A percentile compares a stretch with the other conserved stretches of the same genome.
These are phyloP conservation scores for Bruguiera sexangula DNA, from an alignment of 345 rosid genomes.

Conservation along the genomic window DNA sequence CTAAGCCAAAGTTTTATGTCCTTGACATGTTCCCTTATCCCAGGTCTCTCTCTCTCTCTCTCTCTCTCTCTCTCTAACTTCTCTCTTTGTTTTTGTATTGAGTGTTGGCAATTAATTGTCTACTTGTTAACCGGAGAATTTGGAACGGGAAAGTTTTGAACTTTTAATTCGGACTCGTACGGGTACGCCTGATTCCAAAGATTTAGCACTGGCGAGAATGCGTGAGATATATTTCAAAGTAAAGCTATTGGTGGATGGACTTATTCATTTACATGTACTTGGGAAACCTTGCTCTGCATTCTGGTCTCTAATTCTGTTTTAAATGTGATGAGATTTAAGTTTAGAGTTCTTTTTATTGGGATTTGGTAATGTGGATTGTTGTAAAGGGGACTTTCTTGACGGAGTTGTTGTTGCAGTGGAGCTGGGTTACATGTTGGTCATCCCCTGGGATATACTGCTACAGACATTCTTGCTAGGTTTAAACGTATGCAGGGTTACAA, in stretches of 20 bases:
- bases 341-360: not conserved
- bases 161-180: no score
- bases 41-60: conserved; percentile 45
- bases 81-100: not conserved
- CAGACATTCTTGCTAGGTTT: conserved; percentile 81
- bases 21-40: conserved; percentile 99
- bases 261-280: no score
- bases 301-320: not conserved
- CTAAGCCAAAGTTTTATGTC: conserved; percentile 88
- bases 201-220: not conserved
- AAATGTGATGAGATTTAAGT: not conserved
- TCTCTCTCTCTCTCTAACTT: conserved; percentile 11
- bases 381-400: not conserved
- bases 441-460: conserved; percentile 93
- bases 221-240: no score
- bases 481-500: conserved; percentile 93
- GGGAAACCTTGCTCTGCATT: no score
- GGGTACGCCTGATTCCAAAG: not conserved
- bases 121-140: not conserved
- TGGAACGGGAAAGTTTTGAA: no score
- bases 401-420: conserved; percentile 53
- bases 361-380: not conserved
- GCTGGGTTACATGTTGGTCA: conserved; percentile 98
- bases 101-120: not conserved
- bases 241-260: no score